Percentiles rank a stretch among this genome's conserved stretches.
Evolutionary conservation across 768 basidiomycete genomes (phyloP).

Genomic region (Glaciozyma martinii): DNA sequence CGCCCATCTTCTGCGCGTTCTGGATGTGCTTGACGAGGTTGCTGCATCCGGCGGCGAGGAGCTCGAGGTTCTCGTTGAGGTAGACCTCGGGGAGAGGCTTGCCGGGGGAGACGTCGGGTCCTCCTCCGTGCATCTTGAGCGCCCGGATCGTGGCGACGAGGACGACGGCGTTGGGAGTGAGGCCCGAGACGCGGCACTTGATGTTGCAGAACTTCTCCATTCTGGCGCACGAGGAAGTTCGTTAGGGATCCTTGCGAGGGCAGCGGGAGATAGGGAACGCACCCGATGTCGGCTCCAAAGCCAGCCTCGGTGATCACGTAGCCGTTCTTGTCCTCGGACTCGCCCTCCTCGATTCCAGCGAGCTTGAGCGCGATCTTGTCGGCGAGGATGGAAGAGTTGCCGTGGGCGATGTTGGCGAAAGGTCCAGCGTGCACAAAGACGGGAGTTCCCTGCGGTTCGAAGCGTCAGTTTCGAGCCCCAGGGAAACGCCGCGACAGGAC

Average conservation of each 20-base stretch:
- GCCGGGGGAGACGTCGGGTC: slow-evolving; percentile 90
- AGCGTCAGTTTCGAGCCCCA: neutral
- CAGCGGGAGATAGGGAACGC: slow-evolving; percentile 21
- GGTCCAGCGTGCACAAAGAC: slow-evolving; percentile 99
- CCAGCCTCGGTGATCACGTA: slow-evolving; percentile 98
- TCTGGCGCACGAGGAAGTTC: slow-evolving; percentile 35
- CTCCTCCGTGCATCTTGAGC: slow-evolving; percentile 98
- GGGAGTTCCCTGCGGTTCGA: slow-evolving; percentile 63
- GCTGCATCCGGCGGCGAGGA: slow-evolving; percentile 80
- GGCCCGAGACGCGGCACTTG: slow-evolving; percentile 88
- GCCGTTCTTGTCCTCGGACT: slow-evolving; percentile 66
- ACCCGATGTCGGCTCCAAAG: slow-evolving; percentile 94
- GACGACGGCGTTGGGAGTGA: slow-evolving; percentile 85
- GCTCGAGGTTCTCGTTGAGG: slow-evolving; percentile 82
- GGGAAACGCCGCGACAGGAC: slow-evolving; percentile 4
- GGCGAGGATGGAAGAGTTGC: slow-evolving; percentile 94
- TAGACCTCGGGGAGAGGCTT: slow-evolving; percentile 90
- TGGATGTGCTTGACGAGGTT: slow-evolving; percentile 89
- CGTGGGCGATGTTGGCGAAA: slow-evolving; percentile 98
- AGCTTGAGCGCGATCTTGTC: slow-evolving; percentile 94
- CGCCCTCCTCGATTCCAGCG: slow-evolving; percentile 87
- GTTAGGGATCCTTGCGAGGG: neutral
- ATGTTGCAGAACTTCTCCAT: slow-evolving; percentile 99
- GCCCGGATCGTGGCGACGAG: slow-evolving; percentile 97
- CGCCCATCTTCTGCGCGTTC: slow-evolving; percentile 87